Evolutionary conservation across 2,329 filamentous ascomycete genomes (phyloP).

Genomic region (Colletotrichum camelliae): DNA sequence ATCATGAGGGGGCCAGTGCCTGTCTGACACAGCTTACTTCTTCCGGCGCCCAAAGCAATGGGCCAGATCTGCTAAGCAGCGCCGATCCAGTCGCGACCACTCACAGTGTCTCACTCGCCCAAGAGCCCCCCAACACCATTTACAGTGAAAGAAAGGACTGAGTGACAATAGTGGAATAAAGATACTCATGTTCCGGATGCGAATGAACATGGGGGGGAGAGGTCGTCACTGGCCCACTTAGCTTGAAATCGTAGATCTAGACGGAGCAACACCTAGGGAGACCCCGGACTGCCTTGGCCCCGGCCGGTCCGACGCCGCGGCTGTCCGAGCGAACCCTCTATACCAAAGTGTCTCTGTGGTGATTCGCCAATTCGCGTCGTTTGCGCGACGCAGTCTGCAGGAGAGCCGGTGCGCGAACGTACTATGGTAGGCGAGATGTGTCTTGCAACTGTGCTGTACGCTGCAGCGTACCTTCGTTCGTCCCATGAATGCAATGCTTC

Average conservation of each 20-base stretch:
- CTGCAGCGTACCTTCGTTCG: neutral
- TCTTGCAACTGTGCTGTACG: neutral
- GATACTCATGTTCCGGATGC: neutral
- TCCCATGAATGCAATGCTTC: neutral
- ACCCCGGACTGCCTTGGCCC: neutral
- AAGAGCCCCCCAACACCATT: neutral
- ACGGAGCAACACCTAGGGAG: neutral
- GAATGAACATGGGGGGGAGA: neutral
- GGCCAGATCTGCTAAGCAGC: neutral
- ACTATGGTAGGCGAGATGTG: neutral
- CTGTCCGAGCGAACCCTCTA: conserved; percentile 2
- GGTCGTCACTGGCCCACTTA: neutral
- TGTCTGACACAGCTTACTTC: neutral
- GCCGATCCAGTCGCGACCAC: neutral
- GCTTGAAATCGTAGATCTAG: conserved; percentile 1
- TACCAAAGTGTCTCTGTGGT: neutral
- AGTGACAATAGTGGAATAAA: neutral
- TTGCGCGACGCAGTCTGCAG: neutral
- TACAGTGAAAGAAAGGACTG: neutral
- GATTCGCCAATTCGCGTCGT: conserved; percentile 8
- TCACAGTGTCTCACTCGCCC: neutral
- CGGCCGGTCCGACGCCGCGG: conserved; percentile 6
- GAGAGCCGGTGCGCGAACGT: neutral
- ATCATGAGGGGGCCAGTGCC: neutral
- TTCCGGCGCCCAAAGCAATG: neutral